A percentile compares a stretch with the other conserved stretches of the same genome.
These are phyloP conservation scores for Pseudozyma sp. DNA, from an alignment of 1,284 basidiomycete genomes.

Conservation along the genomic window DNA sequence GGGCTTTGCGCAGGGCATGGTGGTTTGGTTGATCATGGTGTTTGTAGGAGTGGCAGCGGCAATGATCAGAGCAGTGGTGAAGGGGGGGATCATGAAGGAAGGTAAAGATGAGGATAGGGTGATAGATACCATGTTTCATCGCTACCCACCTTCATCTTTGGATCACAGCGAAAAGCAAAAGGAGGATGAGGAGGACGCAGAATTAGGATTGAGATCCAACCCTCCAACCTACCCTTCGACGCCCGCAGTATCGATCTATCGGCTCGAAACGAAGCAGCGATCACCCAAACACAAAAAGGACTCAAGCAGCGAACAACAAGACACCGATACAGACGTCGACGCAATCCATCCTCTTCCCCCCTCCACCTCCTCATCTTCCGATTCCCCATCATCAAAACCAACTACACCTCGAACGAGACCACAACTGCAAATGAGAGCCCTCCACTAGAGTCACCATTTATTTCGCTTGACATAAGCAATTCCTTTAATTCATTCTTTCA, in stretches of 20 bases:
- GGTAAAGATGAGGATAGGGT: constrained; percentile 48
- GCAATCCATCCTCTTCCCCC: no score
- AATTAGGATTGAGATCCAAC: constrained; percentile 3
- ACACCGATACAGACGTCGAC: no score
- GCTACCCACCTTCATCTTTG: no score
- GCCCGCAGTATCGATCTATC: constrained; percentile 11
- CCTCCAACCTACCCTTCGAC: constrained; percentile 29
- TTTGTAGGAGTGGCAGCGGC: constrained; percentile 14
- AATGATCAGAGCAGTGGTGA: constrained; percentile 19
- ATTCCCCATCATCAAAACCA: no score
- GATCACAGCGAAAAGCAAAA: background rate
- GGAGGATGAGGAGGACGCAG: background rate
- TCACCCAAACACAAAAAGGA: background rate
- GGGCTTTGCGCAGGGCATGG: constrained; percentile 20
- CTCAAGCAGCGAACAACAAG: background rate
- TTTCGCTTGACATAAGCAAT: no score
- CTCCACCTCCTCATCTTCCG: no score
- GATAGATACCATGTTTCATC: constrained; percentile 29
- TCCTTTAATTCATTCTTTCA: background rate
- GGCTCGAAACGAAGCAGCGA: no score
- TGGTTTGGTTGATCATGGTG: constrained; percentile 17
- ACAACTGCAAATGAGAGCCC: no score
- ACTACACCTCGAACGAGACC: no score
- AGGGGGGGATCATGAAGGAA: constrained; percentile 17
- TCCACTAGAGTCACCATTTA: no score